Base-by-base conservation (phyloP, 2,329 filamentous ascomycete genomes). In the Achaetomium macrosporum region DNA sequence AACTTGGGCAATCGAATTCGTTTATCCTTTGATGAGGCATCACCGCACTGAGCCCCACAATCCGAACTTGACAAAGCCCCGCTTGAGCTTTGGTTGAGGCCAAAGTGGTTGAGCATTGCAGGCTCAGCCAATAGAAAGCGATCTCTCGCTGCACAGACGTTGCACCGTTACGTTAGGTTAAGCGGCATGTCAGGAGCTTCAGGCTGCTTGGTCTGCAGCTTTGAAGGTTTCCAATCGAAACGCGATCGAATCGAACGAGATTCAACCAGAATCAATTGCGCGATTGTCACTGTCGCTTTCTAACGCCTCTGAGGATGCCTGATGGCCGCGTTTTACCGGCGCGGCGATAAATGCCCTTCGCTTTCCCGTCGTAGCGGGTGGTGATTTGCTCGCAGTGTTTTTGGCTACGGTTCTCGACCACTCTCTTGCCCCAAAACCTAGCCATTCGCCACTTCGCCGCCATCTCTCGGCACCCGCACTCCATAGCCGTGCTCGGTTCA, bases 311-410 rank as follows among this genome's bases (percentile, higher is more conserved):
- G 35, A 30, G 29, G 30, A 46, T 41, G 45, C 49, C 40, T 48
- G 42, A 58, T 58, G 56, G 56, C 52, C 48, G 25, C 42, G 45
- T 47, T 43, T 36, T 15, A 49, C 36, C 29, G 46, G 20, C 31
- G 35, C 13, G 30, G 45, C 41, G n/a, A 51, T 39, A 48, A 29
- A 54, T 51, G 52, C 35, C 29, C 46, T 25, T 50, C 41, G 39
- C 42, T 49, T 48, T 50, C 36, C 42, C 31, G 40, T 19, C 50
- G 35, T 42, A 50, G 51, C 47, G 49, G 51, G 49, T 53, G 54
- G 57, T 53, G 25, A 25, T 51, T 36, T 50, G 41, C 49, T 42
- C 45, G 41, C 45, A 44, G 47, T 19, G 35, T 42, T 25, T 42
- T 46, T 17, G 47, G 20, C 42, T 16, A 42, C 20, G 9, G 44